Percentiles rank a stretch among this genome's conserved stretches.
These are phyloP conservation scores for Parietaria judaica DNA, from an alignment of 306 rosid species.

Conservation along the genomic window DNA sequence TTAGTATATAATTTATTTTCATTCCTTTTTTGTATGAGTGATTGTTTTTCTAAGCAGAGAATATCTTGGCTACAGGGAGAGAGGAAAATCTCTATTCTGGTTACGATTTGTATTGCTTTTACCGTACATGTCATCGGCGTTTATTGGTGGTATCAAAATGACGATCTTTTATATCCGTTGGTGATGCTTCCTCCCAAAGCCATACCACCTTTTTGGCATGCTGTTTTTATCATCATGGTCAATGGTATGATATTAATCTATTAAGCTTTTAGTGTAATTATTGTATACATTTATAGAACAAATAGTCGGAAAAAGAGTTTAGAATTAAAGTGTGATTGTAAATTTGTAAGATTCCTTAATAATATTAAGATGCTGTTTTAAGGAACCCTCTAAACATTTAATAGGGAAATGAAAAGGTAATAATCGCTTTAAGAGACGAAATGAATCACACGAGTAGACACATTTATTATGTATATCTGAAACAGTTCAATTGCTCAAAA, in stretches of 20 bases:
- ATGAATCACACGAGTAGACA: no score
- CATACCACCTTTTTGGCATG: conserved; percentile 97
- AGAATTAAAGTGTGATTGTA: no score
- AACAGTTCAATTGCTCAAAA: no score
- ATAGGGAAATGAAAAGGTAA: no score
- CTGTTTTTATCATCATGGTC: conserved; percentile 79
- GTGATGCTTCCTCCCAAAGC: conserved; percentile 88
- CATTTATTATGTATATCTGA: no score
- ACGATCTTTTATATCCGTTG: conserved; percentile 71
- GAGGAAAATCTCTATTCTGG: conserved; percentile 66
- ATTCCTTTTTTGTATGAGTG: neutral
- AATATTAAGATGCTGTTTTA: no score
- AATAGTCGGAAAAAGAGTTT: no score
- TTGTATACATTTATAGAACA: no score
- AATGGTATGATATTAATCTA: conserved; percentile 53
- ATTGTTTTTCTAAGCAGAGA: conserved; percentile 14
- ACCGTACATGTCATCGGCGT: conserved; percentile 66
- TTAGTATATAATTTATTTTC: neutral
- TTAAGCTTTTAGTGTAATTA: no score
- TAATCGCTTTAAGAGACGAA: no score
- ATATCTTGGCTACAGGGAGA: conserved; percentile 72
- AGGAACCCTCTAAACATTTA: no score
- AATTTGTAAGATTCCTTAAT: no score
- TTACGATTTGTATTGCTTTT: conserved; percentile 70
- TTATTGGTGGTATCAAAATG: conserved; percentile 98